Conservation (phyloP, 306 rosid genomes). For the Ammopiptanthus mongolicus region DNA sequence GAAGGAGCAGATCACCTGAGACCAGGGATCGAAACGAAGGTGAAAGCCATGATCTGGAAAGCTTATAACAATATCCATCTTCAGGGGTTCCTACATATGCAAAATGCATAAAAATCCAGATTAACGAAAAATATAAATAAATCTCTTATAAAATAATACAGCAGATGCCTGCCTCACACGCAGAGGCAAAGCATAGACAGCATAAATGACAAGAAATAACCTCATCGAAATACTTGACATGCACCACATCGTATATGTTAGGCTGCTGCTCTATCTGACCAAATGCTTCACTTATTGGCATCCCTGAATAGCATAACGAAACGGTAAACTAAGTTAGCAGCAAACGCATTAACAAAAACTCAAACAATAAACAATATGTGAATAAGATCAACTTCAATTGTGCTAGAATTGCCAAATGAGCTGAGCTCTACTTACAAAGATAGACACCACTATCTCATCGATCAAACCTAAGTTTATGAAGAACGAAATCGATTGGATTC, state of each 20-base stretch:
- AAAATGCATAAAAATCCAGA: neutral
- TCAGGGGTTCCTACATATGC: constrained; percentile 72
- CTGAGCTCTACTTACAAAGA: neutral
- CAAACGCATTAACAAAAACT: neutral
- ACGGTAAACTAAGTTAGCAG: neutral
- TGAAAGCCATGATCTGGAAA: constrained; percentile 98
- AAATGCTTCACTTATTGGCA: constrained; percentile 97
- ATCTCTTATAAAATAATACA: neutral
- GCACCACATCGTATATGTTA: constrained; percentile 90
- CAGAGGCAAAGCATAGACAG: neutral
- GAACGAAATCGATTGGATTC: neutral
- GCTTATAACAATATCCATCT: constrained; percentile 85
- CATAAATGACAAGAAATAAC: constrained; percentile 25
- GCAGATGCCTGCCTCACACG: neutral
- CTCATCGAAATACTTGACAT: constrained; percentile 93
- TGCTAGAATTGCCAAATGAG: constrained; percentile 4
- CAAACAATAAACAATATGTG: neutral
- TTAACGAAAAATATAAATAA: neutral
- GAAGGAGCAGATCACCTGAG: constrained; percentile 56
- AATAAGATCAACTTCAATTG: neutral
- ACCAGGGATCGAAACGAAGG: constrained; percentile 97
- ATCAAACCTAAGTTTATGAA: constrained; percentile 4
- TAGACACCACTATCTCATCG: neutral
- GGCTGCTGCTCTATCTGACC: constrained; percentile 91
- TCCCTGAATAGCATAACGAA: constrained; percentile 48